A percentile compares a stretch with the other conserved stretches of the same genome.
phyloP scores from a whole-genome alignment of 768 basidiomycete species.

The Calocera cornea region DNA sequence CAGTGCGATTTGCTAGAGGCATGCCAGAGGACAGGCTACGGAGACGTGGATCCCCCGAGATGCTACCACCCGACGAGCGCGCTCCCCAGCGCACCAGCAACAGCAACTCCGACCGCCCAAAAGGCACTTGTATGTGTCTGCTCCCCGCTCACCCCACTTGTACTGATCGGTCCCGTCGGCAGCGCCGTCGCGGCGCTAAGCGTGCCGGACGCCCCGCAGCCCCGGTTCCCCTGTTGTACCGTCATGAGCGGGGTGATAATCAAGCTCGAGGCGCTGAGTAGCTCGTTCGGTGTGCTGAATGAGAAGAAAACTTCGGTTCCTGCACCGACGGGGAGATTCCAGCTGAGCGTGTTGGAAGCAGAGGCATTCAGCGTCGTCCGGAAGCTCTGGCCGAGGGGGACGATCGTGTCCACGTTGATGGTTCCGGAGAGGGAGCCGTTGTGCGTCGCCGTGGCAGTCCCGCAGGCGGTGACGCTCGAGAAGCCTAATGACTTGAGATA shows the following conservation, averaged over 20 bases:
- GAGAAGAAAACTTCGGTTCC: not conserved
- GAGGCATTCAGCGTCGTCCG: not conserved
- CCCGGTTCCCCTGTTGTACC: too few species aligned
- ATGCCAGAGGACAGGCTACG: too few species aligned
- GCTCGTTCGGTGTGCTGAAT: too few species aligned
- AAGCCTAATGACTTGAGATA: not conserved
- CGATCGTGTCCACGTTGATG: not conserved
- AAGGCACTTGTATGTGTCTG: not conserved
- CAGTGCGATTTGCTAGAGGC: too few species aligned
- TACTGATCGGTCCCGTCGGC: too few species aligned
- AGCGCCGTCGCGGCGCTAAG: too few species aligned
- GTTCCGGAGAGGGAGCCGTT: not conserved
- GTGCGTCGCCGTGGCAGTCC: not conserved
- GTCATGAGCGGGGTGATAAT: too few species aligned
- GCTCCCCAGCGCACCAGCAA: not conserved
- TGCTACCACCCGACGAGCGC: too few species aligned
- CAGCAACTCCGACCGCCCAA: not conserved
- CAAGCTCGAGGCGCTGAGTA: too few species aligned
- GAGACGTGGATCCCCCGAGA: too few species aligned
- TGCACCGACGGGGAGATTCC: not conserved
- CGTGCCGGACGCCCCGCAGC: too few species aligned
- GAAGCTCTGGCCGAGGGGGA: not conserved
- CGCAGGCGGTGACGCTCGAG: not conserved
- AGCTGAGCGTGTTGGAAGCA: not conserved
- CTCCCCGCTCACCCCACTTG: too few species aligned